These are phyloP conservation scores for Hypoxylon sp. DNA, from an alignment of 2,329 filamentous ascomycete species.

Conservation along the genomic window DNA sequence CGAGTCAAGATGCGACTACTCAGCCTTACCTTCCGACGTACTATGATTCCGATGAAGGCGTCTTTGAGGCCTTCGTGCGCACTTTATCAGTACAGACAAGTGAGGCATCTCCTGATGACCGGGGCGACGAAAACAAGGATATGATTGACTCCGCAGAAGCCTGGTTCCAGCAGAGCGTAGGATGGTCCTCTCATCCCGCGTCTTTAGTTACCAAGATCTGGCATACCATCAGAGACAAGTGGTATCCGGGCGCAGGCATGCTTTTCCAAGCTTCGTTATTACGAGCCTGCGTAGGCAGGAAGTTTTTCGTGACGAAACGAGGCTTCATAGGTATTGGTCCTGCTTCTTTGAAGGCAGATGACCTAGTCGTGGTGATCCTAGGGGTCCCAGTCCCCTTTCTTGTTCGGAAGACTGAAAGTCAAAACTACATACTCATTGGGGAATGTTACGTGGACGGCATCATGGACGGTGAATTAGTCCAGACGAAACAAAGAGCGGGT, in stretches of 20 bases:
- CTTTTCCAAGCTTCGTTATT: slow-evolving; percentile 16
- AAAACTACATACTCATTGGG: slow-evolving; percentile 11
- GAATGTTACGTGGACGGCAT: slow-evolving; percentile 24
- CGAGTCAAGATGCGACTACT: neutral
- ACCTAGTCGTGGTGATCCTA: slow-evolving; percentile 7
- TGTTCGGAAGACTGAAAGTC: neutral
- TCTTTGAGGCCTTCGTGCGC: slow-evolving; percentile 14
- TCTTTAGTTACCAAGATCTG: slow-evolving; percentile 8
- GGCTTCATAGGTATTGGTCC: slow-evolving; percentile 22
- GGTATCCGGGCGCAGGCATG: slow-evolving; percentile 16
- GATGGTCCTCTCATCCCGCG: slow-evolving; percentile 10
- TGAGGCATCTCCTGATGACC: neutral
- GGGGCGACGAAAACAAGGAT: neutral
- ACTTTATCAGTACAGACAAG: slow-evolving; percentile 13
- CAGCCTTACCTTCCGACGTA: slow-evolving; percentile 4
- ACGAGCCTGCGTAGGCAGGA: slow-evolving; percentile 5
- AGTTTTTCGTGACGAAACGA: slow-evolving; percentile 14
- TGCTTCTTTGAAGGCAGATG: slow-evolving; percentile 11
- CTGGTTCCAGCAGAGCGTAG: slow-evolving; percentile 18
- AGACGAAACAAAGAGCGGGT: neutral
- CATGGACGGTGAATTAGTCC: slow-evolving; percentile 21
- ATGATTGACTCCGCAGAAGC: slow-evolving; percentile 12
- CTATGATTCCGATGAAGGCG: neutral
- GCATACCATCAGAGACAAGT: slow-evolving; percentile 17
- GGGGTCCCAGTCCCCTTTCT: slow-evolving; percentile 8